phyloP scores from a whole-genome alignment of 768 basidiomycete genomes.

The Phaffia australis region DNA sequence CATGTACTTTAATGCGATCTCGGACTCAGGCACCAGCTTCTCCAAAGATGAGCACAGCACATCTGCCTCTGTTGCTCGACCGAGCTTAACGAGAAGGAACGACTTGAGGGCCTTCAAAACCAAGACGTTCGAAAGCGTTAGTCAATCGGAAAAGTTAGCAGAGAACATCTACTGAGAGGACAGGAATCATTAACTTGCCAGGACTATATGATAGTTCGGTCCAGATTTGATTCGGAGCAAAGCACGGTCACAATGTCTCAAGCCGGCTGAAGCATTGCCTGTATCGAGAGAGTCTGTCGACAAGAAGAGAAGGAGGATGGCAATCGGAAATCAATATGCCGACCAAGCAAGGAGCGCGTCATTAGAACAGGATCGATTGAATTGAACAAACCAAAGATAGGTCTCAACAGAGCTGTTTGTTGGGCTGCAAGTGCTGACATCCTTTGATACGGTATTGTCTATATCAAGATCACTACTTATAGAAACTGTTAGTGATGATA shows the following conservation, averaged over 20 bases:
- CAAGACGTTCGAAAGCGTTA: background rate
- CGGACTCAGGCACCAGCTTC: background rate
- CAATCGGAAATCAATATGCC: background rate
- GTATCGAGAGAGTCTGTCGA: constrained; percentile 10
- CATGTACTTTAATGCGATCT: constrained; percentile 11
- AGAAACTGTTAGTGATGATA: background rate
- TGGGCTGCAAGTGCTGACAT: too few relatives aligned
- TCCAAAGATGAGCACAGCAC: constrained; percentile 1
- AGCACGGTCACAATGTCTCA: background rate
- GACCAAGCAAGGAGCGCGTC: background rate
- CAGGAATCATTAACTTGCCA: background rate
- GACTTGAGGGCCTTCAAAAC: constrained; percentile 2
- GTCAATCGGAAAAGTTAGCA: background rate
- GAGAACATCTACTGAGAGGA: background rate
- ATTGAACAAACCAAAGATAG: background rate
- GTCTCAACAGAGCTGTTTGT: background rate
- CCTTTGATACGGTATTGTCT: too few relatives aligned
- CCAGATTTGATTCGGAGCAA: constrained; percentile 1
- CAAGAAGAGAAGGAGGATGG: background rate
- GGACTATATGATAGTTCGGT: constrained; percentile 6
- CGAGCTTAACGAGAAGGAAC: background rate
- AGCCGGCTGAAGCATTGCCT: constrained; percentile 5
- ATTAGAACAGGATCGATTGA: background rate
- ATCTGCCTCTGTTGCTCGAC: background rate
- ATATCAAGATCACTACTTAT: too few relatives aligned